These are phyloP conservation scores for Raphanus hybrid DNA, from an alignment of 441 rosid genomes.

Conservation along the genomic window DNA sequence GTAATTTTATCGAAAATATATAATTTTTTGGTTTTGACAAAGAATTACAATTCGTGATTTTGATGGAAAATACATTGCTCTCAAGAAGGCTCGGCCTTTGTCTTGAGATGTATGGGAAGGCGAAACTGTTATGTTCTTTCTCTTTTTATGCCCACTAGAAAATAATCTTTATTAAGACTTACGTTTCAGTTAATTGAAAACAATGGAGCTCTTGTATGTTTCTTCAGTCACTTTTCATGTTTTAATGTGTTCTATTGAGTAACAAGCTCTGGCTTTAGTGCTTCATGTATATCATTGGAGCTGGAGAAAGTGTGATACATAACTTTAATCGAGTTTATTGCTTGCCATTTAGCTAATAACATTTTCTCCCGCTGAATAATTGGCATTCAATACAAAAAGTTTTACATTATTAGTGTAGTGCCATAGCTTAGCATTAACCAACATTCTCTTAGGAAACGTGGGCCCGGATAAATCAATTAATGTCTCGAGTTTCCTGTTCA, in stretches of 20 bases:
- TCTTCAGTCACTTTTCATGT: background rate
- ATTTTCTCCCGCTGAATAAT: conserved; percentile 7
- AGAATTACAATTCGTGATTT: no score
- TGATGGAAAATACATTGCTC: no score
- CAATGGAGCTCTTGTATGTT: no score
- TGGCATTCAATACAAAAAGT: conserved; percentile 45
- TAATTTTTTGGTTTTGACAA: no score
- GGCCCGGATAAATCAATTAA: conserved; percentile 44
- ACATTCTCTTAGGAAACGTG: conserved; percentile 36
- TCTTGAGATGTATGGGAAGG: no score
- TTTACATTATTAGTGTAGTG: conserved; percentile 41
- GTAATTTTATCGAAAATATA: no score
- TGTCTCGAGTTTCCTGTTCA: conserved; percentile 30
- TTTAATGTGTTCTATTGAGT: background rate
- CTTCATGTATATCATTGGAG: conserved; percentile 17
- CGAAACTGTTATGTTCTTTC: no score
- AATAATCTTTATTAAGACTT: no score
- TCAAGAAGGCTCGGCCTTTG: no score
- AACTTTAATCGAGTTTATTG: conserved; percentile 23
- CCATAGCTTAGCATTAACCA: conserved; percentile 43
- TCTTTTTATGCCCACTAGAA: no score
- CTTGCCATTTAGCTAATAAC: conserved; percentile 25
- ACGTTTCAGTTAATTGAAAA: no score
- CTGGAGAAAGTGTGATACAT: conserved; percentile 20
- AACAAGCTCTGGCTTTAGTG: conserved; percentile 2